Conservation (phyloP, 495 filamentous ascomycete genomes). For the Penicillium argentinense region DNA sequence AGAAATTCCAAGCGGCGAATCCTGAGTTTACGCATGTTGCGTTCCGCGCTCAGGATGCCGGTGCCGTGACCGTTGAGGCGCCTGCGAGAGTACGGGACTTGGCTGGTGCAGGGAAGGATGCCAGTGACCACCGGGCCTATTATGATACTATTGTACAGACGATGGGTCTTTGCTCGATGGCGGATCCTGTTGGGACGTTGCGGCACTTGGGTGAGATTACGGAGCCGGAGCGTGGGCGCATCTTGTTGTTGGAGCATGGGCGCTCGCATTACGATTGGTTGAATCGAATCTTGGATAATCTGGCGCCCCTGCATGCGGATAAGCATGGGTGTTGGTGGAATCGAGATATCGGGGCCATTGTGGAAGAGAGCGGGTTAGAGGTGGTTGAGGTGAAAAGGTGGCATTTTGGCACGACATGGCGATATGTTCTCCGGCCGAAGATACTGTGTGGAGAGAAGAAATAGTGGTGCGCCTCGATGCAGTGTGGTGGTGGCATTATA, state of each 20-base stretch:
- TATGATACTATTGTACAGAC: slow-evolving; percentile 92
- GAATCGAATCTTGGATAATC: slow-evolving; percentile 74
- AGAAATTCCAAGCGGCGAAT: slow-evolving; percentile 56
- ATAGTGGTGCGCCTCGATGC: too few relatives aligned
- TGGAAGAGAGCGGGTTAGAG: slow-evolving; percentile 79
- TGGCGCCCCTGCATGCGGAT: slow-evolving; percentile 75
- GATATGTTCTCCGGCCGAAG: slow-evolving; percentile 57
- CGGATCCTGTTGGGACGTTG: slow-evolving; percentile 68
- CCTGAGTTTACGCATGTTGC: slow-evolving; percentile 43
- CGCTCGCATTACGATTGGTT: slow-evolving; percentile 73
- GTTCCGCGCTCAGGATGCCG: slow-evolving; percentile 46
- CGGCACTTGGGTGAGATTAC: slow-evolving; percentile 44
- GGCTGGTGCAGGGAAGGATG: background rate
- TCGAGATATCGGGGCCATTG: slow-evolving; percentile 78
- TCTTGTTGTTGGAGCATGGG: slow-evolving; percentile 91
- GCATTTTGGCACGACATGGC: slow-evolving; percentile 79
- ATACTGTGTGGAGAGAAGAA: slow-evolving; percentile 1
- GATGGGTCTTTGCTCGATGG: slow-evolving; percentile 88
- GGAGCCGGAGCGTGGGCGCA: slow-evolving; percentile 58
- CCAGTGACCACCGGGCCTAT: slow-evolving; percentile 5
- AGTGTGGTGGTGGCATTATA: too few relatives aligned
- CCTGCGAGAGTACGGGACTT: background rate
- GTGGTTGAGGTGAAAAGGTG: slow-evolving; percentile 66
- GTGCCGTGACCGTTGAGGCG: slow-evolving; percentile 19
- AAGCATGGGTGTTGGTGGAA: slow-evolving; percentile 98